Evolutionary conservation across 352 stramenopile genomes (phyloP), one percentile per base, ranked within the genome.

Genomic region (Globisporangium orthogonon): DNA sequence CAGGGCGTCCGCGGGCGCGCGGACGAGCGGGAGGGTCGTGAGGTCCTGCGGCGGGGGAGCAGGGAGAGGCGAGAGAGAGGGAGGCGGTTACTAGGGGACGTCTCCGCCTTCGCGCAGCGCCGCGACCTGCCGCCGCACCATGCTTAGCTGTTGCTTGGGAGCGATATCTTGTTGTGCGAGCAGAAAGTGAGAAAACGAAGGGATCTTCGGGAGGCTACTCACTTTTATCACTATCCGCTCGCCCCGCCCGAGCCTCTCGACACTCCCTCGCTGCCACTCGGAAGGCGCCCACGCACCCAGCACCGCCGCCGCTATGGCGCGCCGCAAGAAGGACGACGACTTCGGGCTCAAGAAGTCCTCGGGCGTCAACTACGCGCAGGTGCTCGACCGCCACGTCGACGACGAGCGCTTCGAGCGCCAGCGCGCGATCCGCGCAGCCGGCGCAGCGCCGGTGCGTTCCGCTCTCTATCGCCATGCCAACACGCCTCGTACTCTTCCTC

Each of bases 391-490:
- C 6, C 85, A 94, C 52, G 82, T 96, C 37, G 84, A 95, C 40
- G 86, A 96, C 65, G 63, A 83, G 48, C 76, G 88, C 40, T 95
- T 92, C 47, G 84, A 94, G 74, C 73, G 78, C 7, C 78, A 89
- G 61, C 76, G 81, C 3, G 63, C 69, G 35, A 67, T 89, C 50
- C 78, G 81, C 35, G 63, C 43, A 14, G 43, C 71, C 48, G 67
- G 65, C 6, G 50, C 66, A 0, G 62, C 70, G 51, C 68, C 65
- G 60, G 66, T 88, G 59, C 47, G 63, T 69, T 52, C 37, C 30
- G 4, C 18, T 52, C 47, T 44, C 30, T 46, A 23, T 61, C 44
- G 10, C 29, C 6, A 37, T 37, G 10, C 37, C 10, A 6, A 7
- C 14, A 0, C 14, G 7, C 37, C 4, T 17, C 37, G 17, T 13